Evolutionary conservation across 1,284 basidiomycete species (phyloP).

Genomic region (Moniliella sp.): DNA sequence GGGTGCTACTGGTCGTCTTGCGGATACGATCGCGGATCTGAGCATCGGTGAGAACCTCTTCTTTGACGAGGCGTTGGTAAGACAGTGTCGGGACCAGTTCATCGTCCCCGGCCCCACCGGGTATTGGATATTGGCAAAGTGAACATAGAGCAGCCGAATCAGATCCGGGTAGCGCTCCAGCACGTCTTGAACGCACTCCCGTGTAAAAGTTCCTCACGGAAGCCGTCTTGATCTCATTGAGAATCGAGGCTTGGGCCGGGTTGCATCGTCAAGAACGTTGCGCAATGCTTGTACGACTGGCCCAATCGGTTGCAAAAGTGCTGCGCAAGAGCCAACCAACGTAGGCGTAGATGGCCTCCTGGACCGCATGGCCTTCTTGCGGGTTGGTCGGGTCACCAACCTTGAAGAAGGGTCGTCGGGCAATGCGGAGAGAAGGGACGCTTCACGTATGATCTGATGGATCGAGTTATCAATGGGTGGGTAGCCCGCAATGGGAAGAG

Average conservation of each 20-base stretch:
- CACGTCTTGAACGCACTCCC: conserved; percentile 70
- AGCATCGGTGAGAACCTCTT: conserved; percentile 59
- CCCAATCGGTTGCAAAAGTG: conserved; percentile 32
- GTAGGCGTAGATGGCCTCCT: conserved; percentile 95
- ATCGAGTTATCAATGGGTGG: conserved; percentile 32
- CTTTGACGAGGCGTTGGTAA: too few relatives aligned
- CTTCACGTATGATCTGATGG: conserved; percentile 60
- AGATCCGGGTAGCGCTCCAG: conserved; percentile 25
- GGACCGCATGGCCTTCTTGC: conserved; percentile 82
- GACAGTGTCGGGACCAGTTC: conserved; percentile 63
- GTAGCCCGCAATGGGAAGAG: conserved; percentile 9
- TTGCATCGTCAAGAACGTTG: conserved; percentile 58
- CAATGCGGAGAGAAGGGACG: conserved; percentile 76
- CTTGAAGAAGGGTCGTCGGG: conserved; percentile 81
- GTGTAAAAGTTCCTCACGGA: conserved; percentile 97
- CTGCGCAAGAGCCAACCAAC: conserved; percentile 37
- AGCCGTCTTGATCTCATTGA: conserved; percentile 86
- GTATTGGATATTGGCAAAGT: conserved; percentile 91
- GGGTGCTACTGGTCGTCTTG: conserved; percentile 62
- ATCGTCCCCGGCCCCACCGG: conserved; percentile 43
- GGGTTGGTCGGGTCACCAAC: conserved; percentile 3
- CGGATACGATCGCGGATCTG: conserved; percentile 73
- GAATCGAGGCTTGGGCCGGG: conserved; percentile 73
- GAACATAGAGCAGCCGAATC: conserved; percentile 63
- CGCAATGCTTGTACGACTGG: conserved; percentile 33